phyloP scores from a whole-genome alignment of 176 grass and related monocot species.

The Aegilops speltoides region DNA sequence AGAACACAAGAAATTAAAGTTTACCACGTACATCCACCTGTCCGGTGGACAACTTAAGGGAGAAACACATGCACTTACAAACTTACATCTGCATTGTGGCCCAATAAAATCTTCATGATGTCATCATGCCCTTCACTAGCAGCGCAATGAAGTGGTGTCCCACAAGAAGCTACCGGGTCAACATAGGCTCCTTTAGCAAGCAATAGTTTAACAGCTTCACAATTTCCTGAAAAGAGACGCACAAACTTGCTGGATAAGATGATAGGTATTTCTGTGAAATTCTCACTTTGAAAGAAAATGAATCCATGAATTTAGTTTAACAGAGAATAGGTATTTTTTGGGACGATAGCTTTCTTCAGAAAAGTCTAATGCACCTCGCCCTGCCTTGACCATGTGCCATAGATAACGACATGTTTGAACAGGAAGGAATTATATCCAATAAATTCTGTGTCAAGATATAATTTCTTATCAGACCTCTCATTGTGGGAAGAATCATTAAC shows the following conservation, averaged over 20 bases:
- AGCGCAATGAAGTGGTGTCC: slow-evolving; percentile 16
- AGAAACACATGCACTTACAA: neutral
- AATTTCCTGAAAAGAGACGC: neutral
- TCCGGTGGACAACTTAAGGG: neutral
- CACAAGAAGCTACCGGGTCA: neutral
- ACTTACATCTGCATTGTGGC: slow-evolving; percentile 21
- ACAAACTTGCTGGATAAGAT: neutral
- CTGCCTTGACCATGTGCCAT: neutral
- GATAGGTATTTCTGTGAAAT: neutral
- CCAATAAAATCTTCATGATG: slow-evolving; percentile 7
- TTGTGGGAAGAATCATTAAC: too few relatives aligned
- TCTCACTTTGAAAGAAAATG: neutral
- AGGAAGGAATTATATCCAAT: neutral
- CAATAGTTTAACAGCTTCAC: neutral
- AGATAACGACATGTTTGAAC: neutral
- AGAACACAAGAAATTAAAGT: slow-evolving; percentile 5
- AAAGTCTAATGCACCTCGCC: neutral
- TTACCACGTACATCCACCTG: neutral
- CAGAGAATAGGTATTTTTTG: neutral
- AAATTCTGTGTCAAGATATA: neutral
- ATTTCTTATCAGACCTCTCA: too few relatives aligned
- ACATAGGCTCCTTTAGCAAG: slow-evolving; percentile 8
- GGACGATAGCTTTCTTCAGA: neutral
- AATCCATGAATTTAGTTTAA: neutral
- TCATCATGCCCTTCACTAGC: neutral